Evolutionary conservation across 495 filamentous ascomycete species (phyloP).

Genomic region (Chaetomium fimeti): DNA sequence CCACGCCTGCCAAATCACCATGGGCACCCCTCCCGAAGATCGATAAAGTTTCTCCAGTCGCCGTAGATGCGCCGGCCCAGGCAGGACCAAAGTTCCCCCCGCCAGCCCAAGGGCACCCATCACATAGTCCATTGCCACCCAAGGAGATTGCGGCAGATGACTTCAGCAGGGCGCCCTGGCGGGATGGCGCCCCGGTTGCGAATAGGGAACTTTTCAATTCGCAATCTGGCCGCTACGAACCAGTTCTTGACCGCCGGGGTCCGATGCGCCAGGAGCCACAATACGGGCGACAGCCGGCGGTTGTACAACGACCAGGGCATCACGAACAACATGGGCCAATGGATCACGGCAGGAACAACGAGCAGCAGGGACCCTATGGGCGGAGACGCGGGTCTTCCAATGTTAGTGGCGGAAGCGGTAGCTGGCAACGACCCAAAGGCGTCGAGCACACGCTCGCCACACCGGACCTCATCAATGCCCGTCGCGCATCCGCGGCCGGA

Average conservation of each 20-base stretch:
- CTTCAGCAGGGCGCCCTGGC: conserved; percentile 78
- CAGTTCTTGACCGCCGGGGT: conserved; percentile 73
- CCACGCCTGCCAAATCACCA: conserved; percentile 78
- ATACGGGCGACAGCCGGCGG: conserved; percentile 66
- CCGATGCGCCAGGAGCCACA: conserved; percentile 54
- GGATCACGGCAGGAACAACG: conserved; percentile 72
- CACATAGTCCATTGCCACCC: conserved; percentile 46
- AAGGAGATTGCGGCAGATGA: conserved; percentile 94
- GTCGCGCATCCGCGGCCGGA: conserved; percentile 46
- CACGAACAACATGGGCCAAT: conserved; percentile 67
- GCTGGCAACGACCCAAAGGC: conserved; percentile 50
- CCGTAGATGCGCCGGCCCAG: conserved; percentile 43
- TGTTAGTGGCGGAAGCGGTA: conserved; percentile 86
- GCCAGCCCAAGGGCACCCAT: conserved; percentile 22
- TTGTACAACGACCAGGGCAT: conserved; percentile 65
- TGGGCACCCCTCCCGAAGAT: conserved; percentile 86
- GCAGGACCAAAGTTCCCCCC: conserved; percentile 33
- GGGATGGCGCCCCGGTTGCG: conserved; percentile 58
- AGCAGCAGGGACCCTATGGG: conserved; percentile 68
- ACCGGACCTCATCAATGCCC: conserved; percentile 45
- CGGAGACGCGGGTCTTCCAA: conserved; percentile 90
- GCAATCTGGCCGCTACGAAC: conserved; percentile 90
- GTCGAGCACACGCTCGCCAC: conserved; percentile 47
- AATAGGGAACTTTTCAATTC: conserved; percentile 88
- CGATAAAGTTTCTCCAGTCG: conserved; percentile 72